Evolutionary conservation across 2,329 filamentous ascomycete genomes (phyloP).

Genomic region (Endocalyx cinctus): DNA sequence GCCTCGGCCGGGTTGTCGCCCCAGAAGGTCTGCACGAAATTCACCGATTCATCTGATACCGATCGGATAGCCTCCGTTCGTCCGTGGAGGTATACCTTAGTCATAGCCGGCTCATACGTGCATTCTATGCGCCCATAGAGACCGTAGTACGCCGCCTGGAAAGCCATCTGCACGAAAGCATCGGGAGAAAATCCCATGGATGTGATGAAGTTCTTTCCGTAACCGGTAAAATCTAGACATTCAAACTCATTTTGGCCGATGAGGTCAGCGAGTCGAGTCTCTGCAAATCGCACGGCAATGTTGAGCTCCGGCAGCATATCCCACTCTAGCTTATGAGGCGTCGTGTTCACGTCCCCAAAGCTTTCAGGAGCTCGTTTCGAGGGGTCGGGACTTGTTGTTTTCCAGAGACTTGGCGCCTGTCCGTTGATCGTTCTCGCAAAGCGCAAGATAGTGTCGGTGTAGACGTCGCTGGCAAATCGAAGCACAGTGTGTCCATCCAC

Average conservation of each 20-base stretch:
- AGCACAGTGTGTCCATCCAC: conserved; percentile 97
- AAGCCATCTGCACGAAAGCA: conserved; percentile 98
- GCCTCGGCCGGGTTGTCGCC: conserved; percentile 75
- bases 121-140: conserved; percentile 91
- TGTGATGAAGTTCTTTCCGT: conserved; percentile 97
- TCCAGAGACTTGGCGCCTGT: conserved; percentile 86
- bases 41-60: conserved; percentile 76
- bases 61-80: conserved; percentile 90
- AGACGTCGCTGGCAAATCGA: conserved; percentile 91
- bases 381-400: conserved; percentile 84
- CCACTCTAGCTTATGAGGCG: conserved; percentile 95
- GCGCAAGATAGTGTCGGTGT: conserved; percentile 94
- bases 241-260: conserved; percentile 97
- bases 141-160: conserved; percentile 96
- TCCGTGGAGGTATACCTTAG: conserved; percentile 87
- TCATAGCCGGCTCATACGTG: conserved; percentile 98
- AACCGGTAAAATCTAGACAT: conserved; percentile 81
- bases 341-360: conserved; percentile 90
- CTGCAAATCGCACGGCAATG: conserved; percentile 89
- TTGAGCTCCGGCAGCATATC: conserved; percentile 90
- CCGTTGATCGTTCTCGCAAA: conserved; percentile 96
- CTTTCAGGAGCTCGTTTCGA: conserved; percentile 85
- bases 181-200: conserved; percentile 96
- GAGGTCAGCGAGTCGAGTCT: conserved; percentile 87
- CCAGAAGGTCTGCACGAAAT: conserved; percentile 94